Conservation (phyloP, 371 early-diverging fungal species). For the Mortierella sp. region DNA sequence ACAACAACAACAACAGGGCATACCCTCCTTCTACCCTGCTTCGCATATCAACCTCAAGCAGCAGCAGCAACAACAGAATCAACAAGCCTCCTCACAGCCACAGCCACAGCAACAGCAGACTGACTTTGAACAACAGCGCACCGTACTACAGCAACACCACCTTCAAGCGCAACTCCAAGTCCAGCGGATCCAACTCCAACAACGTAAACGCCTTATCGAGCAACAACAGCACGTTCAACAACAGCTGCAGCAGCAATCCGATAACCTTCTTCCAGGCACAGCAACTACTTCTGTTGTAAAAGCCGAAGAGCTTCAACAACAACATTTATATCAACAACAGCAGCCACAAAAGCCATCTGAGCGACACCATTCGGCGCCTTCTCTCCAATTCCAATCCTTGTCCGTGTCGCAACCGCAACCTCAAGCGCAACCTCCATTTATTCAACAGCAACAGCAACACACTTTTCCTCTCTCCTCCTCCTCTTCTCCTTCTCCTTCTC, state of each 20-base stretch:
- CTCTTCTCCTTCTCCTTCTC: neutral
- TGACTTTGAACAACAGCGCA: conserved; percentile 12
- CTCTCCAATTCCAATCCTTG: conserved; percentile 5
- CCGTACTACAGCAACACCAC: conserved; percentile 34
- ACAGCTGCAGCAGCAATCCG: neutral
- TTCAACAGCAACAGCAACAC: neutral
- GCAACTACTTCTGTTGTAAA: neutral
- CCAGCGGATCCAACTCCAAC: conserved; percentile 32
- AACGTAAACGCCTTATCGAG: conserved; percentile 14
- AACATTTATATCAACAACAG: neutral
- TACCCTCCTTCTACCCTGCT: neutral
- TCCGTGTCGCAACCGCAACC: neutral
- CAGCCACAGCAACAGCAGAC: neutral
- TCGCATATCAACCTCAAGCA: conserved; percentile 4
- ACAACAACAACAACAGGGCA: neutral
- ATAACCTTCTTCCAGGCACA: neutral
- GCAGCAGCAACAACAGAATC: conserved; percentile 15
- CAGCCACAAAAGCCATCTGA: conserved; percentile 10
- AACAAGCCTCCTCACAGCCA: neutral
- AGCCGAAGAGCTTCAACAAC: neutral
- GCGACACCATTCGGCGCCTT: conserved; percentile 17
- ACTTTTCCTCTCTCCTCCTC: neutral
- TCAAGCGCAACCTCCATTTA: neutral
- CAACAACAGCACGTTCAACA: conserved; percentile 16
- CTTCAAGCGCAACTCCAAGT: conserved; percentile 31